Evolutionary conservation across 805 yeast species (phyloP).

Genomic region (Candida ulmi): DNA sequence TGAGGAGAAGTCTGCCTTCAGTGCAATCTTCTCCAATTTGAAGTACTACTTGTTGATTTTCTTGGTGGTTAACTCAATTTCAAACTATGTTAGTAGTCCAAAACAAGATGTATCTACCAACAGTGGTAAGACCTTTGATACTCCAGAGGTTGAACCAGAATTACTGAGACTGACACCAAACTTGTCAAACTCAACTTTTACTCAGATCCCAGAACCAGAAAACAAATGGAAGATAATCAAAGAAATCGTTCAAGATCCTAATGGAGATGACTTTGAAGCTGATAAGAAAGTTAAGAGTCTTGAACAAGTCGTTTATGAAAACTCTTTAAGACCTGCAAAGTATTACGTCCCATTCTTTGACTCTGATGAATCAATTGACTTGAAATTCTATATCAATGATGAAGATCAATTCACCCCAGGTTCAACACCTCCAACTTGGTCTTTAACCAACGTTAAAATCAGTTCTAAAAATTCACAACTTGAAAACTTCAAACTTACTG

Average conservation of each 20-base stretch:
- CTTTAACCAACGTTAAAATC: slow-evolving; percentile 5
- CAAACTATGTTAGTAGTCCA: slow-evolving; percentile 3
- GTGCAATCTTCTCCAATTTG: slow-evolving; percentile 2
- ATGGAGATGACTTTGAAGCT: slow-evolving; percentile 7
- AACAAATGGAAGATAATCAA: slow-evolving; percentile 4
- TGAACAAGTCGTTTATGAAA: slow-evolving; percentile 21
- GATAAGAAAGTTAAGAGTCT: slow-evolving; percentile 6
- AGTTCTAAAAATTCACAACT: slow-evolving; percentile 9
- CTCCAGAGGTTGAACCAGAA: background rate
- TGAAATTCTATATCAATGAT: slow-evolving; percentile 24
- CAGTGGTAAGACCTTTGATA: background rate
- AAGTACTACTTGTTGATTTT: slow-evolving; percentile 8
- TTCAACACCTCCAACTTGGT: slow-evolving; percentile 1
- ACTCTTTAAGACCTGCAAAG: slow-evolving; percentile 16
- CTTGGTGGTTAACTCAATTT: slow-evolving; percentile 8
- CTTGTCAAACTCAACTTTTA: slow-evolving; percentile 6
- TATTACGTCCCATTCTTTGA: slow-evolving; percentile 18
- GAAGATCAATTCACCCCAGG: slow-evolving; percentile 5
- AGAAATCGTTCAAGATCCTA: slow-evolving; percentile 2
- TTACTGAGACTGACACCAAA: slow-evolving; percentile 8
- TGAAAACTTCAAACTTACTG: slow-evolving; percentile 5
- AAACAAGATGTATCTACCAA: background rate
- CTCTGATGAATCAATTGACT: slow-evolving; percentile 9
- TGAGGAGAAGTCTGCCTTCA: background rate
- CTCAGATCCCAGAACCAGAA: slow-evolving; percentile 10